Base-by-base conservation (phyloP, 2,329 filamentous ascomycete genomes). In the Lecanicillium sp. region DNA sequence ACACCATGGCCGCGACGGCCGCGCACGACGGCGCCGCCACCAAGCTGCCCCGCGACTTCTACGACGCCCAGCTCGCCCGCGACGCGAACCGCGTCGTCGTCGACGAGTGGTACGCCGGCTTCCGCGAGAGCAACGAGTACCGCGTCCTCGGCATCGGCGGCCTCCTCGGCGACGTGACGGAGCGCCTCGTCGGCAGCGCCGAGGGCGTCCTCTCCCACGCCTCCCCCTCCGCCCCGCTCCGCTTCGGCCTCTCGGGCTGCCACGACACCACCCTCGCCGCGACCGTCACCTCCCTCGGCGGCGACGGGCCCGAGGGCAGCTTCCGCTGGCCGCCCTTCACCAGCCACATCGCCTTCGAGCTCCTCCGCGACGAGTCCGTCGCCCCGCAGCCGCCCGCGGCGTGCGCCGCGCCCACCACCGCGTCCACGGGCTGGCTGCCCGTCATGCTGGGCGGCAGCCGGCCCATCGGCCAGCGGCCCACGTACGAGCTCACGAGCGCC, bases 61-160 rank as follows among this genome's bases (percentile, higher is more conserved):
- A 97, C 66, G 89, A 96, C 60, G 62, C 75, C 15, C 84, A 83
- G 60, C 81, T 77, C 4, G 75, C 81, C 42, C 73, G 74, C 3
- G 85, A 90, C 52, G 79, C 93, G 49, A 72, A 83, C 49, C 86
- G 81, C 62, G 84, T 96, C 50, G 81, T 78, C 23, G 83, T 90
- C 0, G 90, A 98, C 59, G 93, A 97, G 68, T 97, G 93, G 93
- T 97, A 86, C 64, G 72, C 79, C 17, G 91, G 93, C 3, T 97
- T 94, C 64, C 76, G 76, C 49, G 90, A 96, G 66, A 90, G 81
- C 52, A 69, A 71, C 35, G 93, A 97, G 66, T 97, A 95, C 67
- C 84, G 91, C n/a, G 80, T 78, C 54, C 74, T 97, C 2, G 93
- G 91, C 3, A 93, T 96, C 53, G 93, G 93, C 23, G 79, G 78